Evolutionary conservation across 2,329 filamentous ascomycete species (phyloP), one percentile per base, ranked within the genome.

Genomic region (Aspergillus sp.): DNA sequence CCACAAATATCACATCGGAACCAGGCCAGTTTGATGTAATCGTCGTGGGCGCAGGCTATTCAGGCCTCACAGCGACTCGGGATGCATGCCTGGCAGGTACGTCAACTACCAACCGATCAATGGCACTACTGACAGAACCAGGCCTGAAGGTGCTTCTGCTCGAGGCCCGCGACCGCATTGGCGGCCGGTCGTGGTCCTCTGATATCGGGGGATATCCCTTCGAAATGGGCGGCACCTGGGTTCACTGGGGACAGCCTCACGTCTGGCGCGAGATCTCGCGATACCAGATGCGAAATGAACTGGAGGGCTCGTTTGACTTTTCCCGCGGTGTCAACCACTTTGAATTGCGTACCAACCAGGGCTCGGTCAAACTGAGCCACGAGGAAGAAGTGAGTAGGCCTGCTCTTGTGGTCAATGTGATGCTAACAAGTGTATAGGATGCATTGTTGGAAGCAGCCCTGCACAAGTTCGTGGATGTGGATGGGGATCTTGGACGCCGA

Each of bases 141-240:
- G 27, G 27, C 27, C 3, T 30, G 9, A 30, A 30, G 27, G 40
- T 44, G 19, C 67, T 82, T 2, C 70, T 82, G 2, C 54, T 82
- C 0, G 80, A 82, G 66, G 79, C 73, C 1, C 73, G 80, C 15
- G 78, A 83, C 60, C 40, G 40, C n/a, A 44, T 44, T 44, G 40
- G 40, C 19, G 79, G 80, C 1, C 74, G 80, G 0, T 78, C 79
- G 2, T 82, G 77, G 75, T 76, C 75, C 0, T 74, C 77, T 15
- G 74, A 79, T 33, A 77, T 79, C 7, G 71, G 68, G 0, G 78
- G 76, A 0, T 77, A 80, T 13, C 72, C 73, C 0, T 80, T 74
- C 49, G 80, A 82, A 51, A 77, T 82, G 74, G 80, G 80, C 0
- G 80, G 80, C 0, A 80, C 79, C 0, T 82, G 79, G 79, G 72